Conservation (phyloP, 257 asterid species). For the Agastache rugosa region DNA sequence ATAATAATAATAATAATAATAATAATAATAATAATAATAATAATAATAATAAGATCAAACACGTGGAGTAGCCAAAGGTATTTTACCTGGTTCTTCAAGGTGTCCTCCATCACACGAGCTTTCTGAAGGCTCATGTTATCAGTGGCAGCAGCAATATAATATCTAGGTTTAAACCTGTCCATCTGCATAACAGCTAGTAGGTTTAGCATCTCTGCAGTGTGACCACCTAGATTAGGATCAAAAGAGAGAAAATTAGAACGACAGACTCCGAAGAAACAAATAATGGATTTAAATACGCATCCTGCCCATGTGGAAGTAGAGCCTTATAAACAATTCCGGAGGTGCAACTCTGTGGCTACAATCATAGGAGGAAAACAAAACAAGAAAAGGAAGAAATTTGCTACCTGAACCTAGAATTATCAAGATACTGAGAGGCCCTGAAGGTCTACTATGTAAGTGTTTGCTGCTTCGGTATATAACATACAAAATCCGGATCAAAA, state of each 20-base stretch:
- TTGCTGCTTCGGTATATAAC: slow-evolving; percentile 54
- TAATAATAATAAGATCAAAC: background rate
- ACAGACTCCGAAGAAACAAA: background rate
- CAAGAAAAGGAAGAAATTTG: slow-evolving; percentile 1
- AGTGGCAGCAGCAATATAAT: slow-evolving; percentile 91
- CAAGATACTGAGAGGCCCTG: slow-evolving; percentile 59
- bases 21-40: background rate
- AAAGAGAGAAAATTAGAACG: background rate
- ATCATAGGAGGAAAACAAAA: background rate
- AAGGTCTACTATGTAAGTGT: slow-evolving; percentile 38
- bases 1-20: background rate
- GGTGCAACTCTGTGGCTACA: background rate
- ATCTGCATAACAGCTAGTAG: slow-evolving; percentile 70
- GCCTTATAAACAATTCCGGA: slow-evolving; percentile 5
- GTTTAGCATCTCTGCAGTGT: slow-evolving; percentile 95
- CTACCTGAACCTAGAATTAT: slow-evolving; percentile 87
- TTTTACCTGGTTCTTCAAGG: slow-evolving; percentile 64
- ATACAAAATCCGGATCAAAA: slow-evolving; percentile 55
- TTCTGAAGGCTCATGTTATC: slow-evolving; percentile 96
- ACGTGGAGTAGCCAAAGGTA: slow-evolving; percentile 4
- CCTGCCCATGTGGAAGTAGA: background rate
- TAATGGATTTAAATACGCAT: background rate
- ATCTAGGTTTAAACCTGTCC: slow-evolving; percentile 70
- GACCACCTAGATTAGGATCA: slow-evolving; percentile 70
- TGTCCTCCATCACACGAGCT: slow-evolving; percentile 73